phyloP scores from a whole-genome alignment of 306 rosid species.

The Acacia acuminata region DNA sequence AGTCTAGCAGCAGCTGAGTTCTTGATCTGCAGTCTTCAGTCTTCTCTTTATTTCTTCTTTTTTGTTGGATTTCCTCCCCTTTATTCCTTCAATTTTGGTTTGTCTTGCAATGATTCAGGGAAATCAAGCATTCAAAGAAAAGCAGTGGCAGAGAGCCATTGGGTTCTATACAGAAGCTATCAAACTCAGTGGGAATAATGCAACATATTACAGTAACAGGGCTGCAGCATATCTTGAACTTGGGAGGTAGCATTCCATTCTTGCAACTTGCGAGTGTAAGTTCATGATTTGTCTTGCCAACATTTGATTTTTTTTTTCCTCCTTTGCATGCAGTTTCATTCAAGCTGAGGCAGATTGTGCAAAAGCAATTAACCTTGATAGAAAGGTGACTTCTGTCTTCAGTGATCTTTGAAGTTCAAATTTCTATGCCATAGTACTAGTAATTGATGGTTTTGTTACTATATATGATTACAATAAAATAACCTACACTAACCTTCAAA shows the following conservation, averaged over 20 bases:
- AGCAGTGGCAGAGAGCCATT: slow-evolving; percentile 91
- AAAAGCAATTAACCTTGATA: slow-evolving; percentile 81
- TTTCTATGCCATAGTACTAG: slow-evolving; percentile 8
- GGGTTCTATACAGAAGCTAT: slow-evolving; percentile 89
- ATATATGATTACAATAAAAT: background rate
- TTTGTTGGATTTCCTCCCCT: slow-evolving; percentile 16
- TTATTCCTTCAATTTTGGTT: background rate
- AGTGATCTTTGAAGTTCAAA: background rate
- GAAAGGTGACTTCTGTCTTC: slow-evolving; percentile 60
- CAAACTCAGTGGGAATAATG: slow-evolving; percentile 70
- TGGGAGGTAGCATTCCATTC: slow-evolving; percentile 58
- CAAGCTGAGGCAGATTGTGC: slow-evolving; percentile 92
- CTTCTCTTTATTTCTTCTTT: slow-evolving; percentile 13
- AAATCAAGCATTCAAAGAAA: slow-evolving; percentile 89
- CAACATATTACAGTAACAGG: slow-evolving; percentile 92
- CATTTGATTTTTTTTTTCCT: slow-evolving; percentile 30
- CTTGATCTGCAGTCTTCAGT: background rate
- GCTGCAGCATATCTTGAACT: slow-evolving; percentile 89
- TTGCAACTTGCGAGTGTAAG: slow-evolving; percentile 7
- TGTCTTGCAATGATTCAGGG: slow-evolving; percentile 53
- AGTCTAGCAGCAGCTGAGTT: slow-evolving; percentile 7
- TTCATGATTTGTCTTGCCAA: slow-evolving; percentile 26
- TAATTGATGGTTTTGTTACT: slow-evolving; percentile 16
- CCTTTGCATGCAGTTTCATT: slow-evolving; percentile 52
- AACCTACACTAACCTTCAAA: background rate